Evolutionary conservation across 352 stramenopile species (phyloP), one percentile per base, ranked within the genome.

Genomic region (Achlya hypogyna): DNA sequence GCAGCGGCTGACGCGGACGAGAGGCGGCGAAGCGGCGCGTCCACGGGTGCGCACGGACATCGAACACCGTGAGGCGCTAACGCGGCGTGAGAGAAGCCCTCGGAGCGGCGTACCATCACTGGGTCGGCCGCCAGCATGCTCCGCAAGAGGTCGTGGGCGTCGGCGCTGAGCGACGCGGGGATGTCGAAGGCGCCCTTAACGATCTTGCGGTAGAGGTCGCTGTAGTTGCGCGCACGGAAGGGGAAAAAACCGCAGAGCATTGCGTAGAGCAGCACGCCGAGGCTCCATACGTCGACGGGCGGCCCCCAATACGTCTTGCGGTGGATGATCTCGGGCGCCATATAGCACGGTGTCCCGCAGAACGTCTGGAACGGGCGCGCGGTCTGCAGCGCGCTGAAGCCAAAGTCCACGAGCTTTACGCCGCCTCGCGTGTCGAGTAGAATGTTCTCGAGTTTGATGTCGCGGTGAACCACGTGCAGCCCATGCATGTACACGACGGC

Each of bases 401-500:
- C 81, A 69, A 91, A 88, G 63, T 91, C 81, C 25, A 91, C 84
- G 18, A 89, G 47, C 51, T 77, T 80, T 5, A 65, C 65, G 10
- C 72, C 60, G 1, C 65, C 74, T 1, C 51, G 32, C 23, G 67
- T 74, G 40, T 88, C 75, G 0, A 91, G 43, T 32, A 91, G 63
- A 0, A 91, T 71, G 52, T 91, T 90, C 65, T 91, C 83, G 31
- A 89, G 81, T 62, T 91, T 91, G 38, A 91, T 68, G 63, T 91
- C 83, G 20, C 83, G 75, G 45, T 91, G 80, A 62, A 90, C 81
- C 32, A 89, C 69, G 25, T 77, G 52, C 32, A 87, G 78, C 1
- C 51, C 53, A 56, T 89, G 83, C 22, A 91, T 72, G 14, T 72
- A 71, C 25, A 52, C 59, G 5, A 91, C 65, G 0, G 68, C 80